Evolutionary conservation across 2,329 filamentous ascomycete genomes (phyloP).

Genomic region (Daldinia eschscholtzii): DNA sequence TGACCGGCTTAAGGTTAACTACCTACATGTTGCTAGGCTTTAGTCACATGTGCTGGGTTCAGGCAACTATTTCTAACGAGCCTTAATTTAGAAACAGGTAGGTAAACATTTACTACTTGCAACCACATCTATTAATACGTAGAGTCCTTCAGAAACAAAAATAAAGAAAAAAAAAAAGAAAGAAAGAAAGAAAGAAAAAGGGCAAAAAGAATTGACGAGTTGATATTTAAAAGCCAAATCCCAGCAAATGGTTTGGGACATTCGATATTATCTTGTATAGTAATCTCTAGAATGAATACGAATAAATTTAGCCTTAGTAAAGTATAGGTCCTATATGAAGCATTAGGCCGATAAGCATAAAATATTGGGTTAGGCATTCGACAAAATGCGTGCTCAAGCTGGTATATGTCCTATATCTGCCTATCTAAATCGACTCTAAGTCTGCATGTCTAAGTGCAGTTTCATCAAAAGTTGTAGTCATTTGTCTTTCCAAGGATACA

Average conservation of each 20-base stretch:
- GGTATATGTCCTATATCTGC: background rate
- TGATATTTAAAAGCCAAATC: background rate
- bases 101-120: background rate
- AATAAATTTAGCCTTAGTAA: background rate
- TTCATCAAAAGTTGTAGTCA: background rate
- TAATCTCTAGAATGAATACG: background rate
- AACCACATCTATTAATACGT: background rate
- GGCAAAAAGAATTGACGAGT: no score
- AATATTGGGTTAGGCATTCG: background rate
- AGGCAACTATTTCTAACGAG: background rate
- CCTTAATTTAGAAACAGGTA: background rate
- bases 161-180: no score
- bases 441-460: no score
- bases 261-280: background rate
- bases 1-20: constrained; percentile 8
- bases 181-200: no score
- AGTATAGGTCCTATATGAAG: background rate
- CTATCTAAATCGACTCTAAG: background rate
- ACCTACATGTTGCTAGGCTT: background rate
- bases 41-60: background rate
- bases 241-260: background rate
- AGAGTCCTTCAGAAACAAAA: background rate
- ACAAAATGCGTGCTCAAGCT: background rate
- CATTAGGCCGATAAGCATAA: background rate
- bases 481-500: background rate